Base-by-base conservation (phyloP, 1,139 yeast genomes). In the Wickerhamomyces sp. region DNA sequence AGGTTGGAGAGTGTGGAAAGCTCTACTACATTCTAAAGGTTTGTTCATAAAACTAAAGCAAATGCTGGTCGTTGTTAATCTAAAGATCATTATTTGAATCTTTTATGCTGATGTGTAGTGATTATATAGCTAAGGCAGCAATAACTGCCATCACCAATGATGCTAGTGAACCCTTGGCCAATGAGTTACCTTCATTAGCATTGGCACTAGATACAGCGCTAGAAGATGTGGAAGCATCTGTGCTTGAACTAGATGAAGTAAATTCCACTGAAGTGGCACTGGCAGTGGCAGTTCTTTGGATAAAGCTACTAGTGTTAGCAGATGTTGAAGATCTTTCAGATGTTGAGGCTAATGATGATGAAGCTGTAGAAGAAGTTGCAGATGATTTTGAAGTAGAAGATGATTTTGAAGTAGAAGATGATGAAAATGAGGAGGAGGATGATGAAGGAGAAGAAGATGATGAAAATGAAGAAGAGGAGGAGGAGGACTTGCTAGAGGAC, bases 401-500 rank as follows among this genome's bases (percentile, higher is more conserved):
- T 16, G 51, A 33, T 31, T 47, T 43, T 28, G 52, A 19, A 18
- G 31, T 33, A 3, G 38, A 22, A 24, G 40, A 16, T 22, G 41
- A 37, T 3, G 40, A 24, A 7, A 40, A 13, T 7, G 38, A 21
- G 8, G 31, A 27, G 14, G 37, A 28, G 5, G 42, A 36, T 19
- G 51, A 36, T 17, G 49, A 43, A 20, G 49, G 52, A 15, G 52
- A 47, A 20, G 49, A 43, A 20, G 50, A 38, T 16, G 55, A 39
- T 27, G 44, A 35, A 22, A 53, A 42, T 20, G 52, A 36, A 7
- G 58, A 31, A 12, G 54, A 37, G 18, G 51, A 33, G 12, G 51
- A 20, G 15, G 41, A 15, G 44, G 42, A n/a, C n/a, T n/a, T n/a
- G n/a, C n/a, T n/a, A n/a, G n/a, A 13, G 44, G 53, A 43, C 1